Evolutionary conservation across 768 basidiomycete species (phyloP), one percentile per base, ranked within the genome.

Genomic region (Mycena maculata): DNA sequence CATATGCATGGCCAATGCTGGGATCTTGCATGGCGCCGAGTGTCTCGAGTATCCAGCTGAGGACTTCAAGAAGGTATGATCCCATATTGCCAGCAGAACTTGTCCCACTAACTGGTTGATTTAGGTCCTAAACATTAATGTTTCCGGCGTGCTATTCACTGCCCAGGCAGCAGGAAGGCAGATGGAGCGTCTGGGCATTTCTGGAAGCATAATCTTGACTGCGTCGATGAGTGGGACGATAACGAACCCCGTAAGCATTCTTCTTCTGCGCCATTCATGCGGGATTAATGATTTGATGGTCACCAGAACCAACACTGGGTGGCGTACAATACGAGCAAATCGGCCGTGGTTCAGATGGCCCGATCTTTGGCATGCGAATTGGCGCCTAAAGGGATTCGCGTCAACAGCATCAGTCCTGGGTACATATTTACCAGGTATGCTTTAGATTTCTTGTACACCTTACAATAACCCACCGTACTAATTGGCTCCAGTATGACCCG

Each of bases 1-100:
- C 74, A 82, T 90, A 18, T 92, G 91, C 71, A 76, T 94, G 64
- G 92, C 92, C 4, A 92, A 93, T n/a, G 93, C 93, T 45, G 93
- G 92, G 20, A 86, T 94, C 57, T 74, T 91, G 73, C 87, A 84
- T 72, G 70, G 89, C 65, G 86, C 75, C 31, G 86, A 88, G 62
- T 92, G 90, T 71, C 75, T 92, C 75, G 85, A 87, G 47, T 92
- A 91, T 73, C 85, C 89, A 1, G 89, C 81, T 15, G 76, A 85
- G 65, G 83, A 90, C 69, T 93, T 92, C 73, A 80, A 84, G 72
- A 86, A 90, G 73, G 91, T 89, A 61, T 60, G 80, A 70, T 5
- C 11, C 33, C 42, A 39, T 16, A 87, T 85, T 63, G 87, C 89
- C 65, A 81, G 89, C 58, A 15, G 6, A 25, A 16, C 5, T 42